Base-by-base conservation (phyloP, 352 stramenopile species). In the Phytophthora syringae region DNA sequence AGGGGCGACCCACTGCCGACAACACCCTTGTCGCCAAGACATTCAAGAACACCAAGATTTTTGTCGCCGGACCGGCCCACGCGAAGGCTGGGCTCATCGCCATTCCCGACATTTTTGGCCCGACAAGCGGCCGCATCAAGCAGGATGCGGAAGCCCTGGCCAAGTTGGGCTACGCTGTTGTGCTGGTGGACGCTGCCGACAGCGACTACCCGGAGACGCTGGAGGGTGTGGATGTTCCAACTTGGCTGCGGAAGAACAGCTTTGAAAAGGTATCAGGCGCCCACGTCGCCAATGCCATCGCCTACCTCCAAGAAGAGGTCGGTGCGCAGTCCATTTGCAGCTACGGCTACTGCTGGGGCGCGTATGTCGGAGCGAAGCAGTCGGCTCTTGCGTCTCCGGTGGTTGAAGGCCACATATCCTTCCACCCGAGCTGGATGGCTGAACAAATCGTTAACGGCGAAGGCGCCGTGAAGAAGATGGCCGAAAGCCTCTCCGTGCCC, bases 321-420 rank as follows among this genome's bases (percentile, higher is more conserved):
- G 43, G 52, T 3, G 74, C 72, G 3, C 10, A 62, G 20, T 36
- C 44, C 28, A 66, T 82, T 34, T 61, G 47, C 44, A 76, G 44
- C 43, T 78, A 76, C 42, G 74, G 70, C 44, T 80, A 82, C 57
- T 82, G 74, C 52, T 80, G 67, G 67, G 76, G 66, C 67, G 74
- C 48, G 9, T 82, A 70, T 44, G 25, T 76, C 21, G 71, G 71
- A 1, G 60, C 67, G 5, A 52, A 55, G 22, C 45, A 63, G 42
- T 69, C 67, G 44, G 28, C 28, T 48, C 55, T 50, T 11, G 15
- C 42, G 15, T 47, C n/a, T 3, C 53, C 54, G n/a, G 59, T 63
- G 32, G 47, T 76, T 20, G 63, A 70, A 5, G 72, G 68, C 18
- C 68, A 81, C 21, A 58, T 82, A 16, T 77, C 59, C 0, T 82